Evolutionary conservation across 352 stramenopile genomes (phyloP).

Genomic region (Globisporangium alternatum): DNA sequence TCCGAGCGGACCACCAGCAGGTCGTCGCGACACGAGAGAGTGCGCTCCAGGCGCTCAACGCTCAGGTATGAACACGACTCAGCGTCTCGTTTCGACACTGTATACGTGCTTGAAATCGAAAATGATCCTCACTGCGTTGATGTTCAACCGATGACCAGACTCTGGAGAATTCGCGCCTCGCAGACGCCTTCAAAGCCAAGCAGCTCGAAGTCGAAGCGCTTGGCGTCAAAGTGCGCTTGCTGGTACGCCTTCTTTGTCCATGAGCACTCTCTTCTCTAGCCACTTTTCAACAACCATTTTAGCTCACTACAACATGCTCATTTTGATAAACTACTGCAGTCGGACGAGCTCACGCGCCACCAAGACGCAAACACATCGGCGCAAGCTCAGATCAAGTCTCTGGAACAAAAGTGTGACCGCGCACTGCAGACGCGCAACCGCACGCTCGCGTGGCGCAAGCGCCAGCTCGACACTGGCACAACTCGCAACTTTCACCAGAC

Average conservation of each 20-base stretch:
- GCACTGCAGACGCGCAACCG: conserved; percentile 33
- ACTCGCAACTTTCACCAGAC: conserved; percentile 3
- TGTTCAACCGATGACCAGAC: conserved; percentile 12
- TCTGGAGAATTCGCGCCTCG: conserved; percentile 21
- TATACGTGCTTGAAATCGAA: not conserved
- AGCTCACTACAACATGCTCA: not conserved
- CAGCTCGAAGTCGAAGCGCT: conserved; percentile 30
- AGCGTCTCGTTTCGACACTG: not conserved
- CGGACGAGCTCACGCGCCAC: conserved; percentile 23
- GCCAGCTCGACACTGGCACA: conserved; percentile 10
- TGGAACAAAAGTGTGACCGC: conserved; percentile 22
- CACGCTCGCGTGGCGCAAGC: conserved; percentile 30
- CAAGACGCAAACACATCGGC: not conserved
- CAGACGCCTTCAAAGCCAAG: conserved; percentile 17
- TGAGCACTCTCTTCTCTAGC: not conserved
- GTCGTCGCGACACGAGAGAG: conserved; percentile 23
- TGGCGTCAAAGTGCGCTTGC: conserved; percentile 14
- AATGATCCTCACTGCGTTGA: not conserved
- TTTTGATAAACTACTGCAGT: conserved; percentile 7
- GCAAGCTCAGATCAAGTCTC: conserved; percentile 16
- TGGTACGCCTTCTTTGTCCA: conserved; percentile 19
- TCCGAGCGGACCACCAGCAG: conserved; percentile 19
- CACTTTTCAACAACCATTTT: not conserved
- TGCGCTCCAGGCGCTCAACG: conserved; percentile 7
- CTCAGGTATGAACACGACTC: conserved; percentile 19